Base-by-base conservation (phyloP, 495 filamentous ascomycete genomes). In the Xylaria bambusicola region DNA sequence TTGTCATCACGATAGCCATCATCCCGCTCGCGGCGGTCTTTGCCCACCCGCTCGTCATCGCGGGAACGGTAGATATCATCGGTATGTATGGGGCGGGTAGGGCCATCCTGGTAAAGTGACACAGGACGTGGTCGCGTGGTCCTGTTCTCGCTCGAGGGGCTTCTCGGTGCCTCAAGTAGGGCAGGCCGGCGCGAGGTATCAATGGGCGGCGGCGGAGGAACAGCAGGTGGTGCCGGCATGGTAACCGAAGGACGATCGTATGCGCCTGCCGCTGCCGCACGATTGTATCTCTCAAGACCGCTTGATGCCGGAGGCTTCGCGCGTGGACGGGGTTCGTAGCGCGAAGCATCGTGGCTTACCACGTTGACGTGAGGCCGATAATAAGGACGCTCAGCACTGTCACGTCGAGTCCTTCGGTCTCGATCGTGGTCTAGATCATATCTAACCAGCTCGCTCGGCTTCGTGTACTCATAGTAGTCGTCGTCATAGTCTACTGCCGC, bases 391-490 rank as follows among this genome's bases (percentile, higher is more conserved):
- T 84, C 80, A 44, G 79, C 66, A 60, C 82, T 84, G 13, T 81
- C 78, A 15, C 76, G 66, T 31, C 81, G 78, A 38, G 71, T 75
- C 49, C 76, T 73, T 50, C 70, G 70, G n/a, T 70, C 78, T 38
- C 66, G 70, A 56, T 79, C 71, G 56, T 72, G 77, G 68, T 72
- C 84, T 53, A 84, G 64, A 58, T 91, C 88, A 45, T 85, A 84
- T 40, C 88, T 80, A 33, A 85, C 87, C 49, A 89, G 75, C 58
- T 91, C 88, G 61, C 83, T 78, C 8, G 86, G 83, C 24, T 83
- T 87, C 4, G 88, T 91, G 61, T 91, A 91, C 47, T 88, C 87
- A 65, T 86, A 91, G 1, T 84, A 84, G 23, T 60, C 57, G 38
- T 87, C 85, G 51, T 85, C 82, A 66, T 86, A 86, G 49, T 87